Evolutionary conservation across 192 early-diverging fungal species (phyloP).

Genomic region (Backusella tuberculispora): DNA sequence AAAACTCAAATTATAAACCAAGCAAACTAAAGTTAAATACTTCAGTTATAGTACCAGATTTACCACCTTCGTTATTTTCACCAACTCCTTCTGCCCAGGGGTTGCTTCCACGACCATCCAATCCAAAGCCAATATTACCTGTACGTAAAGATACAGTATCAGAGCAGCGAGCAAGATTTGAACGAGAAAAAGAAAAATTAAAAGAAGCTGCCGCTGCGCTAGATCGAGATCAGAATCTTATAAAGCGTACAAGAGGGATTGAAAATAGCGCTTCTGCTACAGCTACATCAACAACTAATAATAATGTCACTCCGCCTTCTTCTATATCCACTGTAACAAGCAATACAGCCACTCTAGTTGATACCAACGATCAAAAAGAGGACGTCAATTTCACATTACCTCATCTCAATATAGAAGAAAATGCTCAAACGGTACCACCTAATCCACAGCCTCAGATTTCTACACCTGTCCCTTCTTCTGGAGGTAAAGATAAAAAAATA

Average conservation of each 20-base stretch:
- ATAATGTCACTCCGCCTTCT: not conserved
- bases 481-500: not conserved
- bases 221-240: slow-evolving; percentile 19
- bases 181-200: slow-evolving; percentile 24
- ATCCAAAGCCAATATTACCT: slow-evolving; percentile 1
- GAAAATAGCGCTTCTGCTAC: not conserved
- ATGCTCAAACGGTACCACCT: slow-evolving; percentile 14
- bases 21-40: not conserved
- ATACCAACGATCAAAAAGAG: slow-evolving; percentile 25
- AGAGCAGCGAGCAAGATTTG: slow-evolving; percentile 22
- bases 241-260: slow-evolving; percentile 2
- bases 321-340: not conserved
- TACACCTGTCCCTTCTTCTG: slow-evolving; percentile 31
- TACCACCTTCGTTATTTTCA: slow-evolving; percentile 12
- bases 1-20: not conserved
- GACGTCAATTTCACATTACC: not conserved
- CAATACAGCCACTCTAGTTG: not conserved
- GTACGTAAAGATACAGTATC: not conserved
- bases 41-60: not conserved
- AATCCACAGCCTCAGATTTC: slow-evolving; percentile 45
- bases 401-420: slow-evolving; percentile 21
- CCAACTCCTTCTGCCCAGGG: not conserved
- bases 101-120: not conserved
- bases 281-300: not conserved
- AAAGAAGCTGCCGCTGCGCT: slow-evolving; percentile 6